Evolutionary conservation across 345 rosid species (phyloP), one percentile per base, ranked within the genome.

Genomic region (Eucalyptus cloeziana): DNA sequence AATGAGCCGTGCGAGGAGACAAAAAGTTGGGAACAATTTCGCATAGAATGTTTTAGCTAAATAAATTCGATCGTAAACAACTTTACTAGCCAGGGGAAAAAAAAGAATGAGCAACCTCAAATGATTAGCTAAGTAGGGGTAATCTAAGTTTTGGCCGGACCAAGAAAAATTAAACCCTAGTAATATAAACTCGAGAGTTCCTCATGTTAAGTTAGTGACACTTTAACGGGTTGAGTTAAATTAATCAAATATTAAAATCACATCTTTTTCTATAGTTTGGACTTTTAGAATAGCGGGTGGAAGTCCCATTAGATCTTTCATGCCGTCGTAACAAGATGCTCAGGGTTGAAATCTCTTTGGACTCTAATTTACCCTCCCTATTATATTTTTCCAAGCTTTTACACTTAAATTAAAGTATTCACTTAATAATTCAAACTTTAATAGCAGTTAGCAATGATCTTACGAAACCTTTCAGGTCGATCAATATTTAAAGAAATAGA

Each of bases 261-360:
- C 3, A 7, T 24, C 3, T 11, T 11, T 22, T 10, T 10, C 24
- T 11, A 37, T 40, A 71, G 24, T 21, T 40, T 76, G 12, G 22
- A 40, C 25, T 40, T 76, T 76, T 12, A 21, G 5, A 76, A 21
- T 3, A 40, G 13, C 21, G 2, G 27, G 15, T 76, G 13, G 9
- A 10, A 43, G 43, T 76, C 9, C 8, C 4, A 11, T 7, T 19
- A 40, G 7, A 76, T 40, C 47, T 76, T 22, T 71, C 2, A 21
- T 21, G 47, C 2, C 24, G 7, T 11, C 0, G 13, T 3, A 10
- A 76, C 5, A 2, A 9, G 4, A 2, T 33, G 22, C 7, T 19
- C 13, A 33, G 3, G 13, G 7, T 71, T 71, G 2, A 37, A 71
- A 37, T 71, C 13, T 71, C 37, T 33, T 2, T 12, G 4, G 5